Percentiles rank a stretch among this genome's conserved stretches.
phyloP scores from a whole-genome alignment of 371 early-diverging fungal genomes.

The Amoeboaphelidium protococcarum region DNA sequence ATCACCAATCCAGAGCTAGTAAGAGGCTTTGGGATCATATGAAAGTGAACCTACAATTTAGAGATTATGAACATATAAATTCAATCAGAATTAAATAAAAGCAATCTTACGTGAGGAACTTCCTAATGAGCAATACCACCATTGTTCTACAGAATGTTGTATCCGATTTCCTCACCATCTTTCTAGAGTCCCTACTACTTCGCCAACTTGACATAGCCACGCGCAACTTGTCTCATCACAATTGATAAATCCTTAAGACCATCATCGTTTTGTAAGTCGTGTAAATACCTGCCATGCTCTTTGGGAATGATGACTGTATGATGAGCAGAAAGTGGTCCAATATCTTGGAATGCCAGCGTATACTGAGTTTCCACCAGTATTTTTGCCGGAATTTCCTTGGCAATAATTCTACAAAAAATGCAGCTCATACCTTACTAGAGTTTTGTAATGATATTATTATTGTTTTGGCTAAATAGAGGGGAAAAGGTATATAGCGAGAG shows the following conservation, averaged over 20 bases:
- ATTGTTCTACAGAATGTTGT: conserved; percentile 62
- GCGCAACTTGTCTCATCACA: conserved; percentile 54
- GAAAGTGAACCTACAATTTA: conserved; percentile 1
- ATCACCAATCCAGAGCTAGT: no score
- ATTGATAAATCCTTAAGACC: conserved; percentile 53
- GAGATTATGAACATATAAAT: no score
- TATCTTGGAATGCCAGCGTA: conserved; percentile 21
- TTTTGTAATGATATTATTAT: no score
- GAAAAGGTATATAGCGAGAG: no score
- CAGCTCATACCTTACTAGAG: no score
- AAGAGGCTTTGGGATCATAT: conserved; percentile 2
- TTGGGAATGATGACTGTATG: conserved; percentile 28
- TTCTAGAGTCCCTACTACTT: conserved; percentile 56
- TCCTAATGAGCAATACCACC: conserved; percentile 19
- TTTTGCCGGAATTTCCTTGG: conserved; percentile 50
- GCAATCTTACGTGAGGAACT: no score
- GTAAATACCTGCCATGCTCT: conserved; percentile 71
- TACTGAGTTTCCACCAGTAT: conserved; percentile 53
- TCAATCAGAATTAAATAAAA: no score
- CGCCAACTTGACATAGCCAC: no score
- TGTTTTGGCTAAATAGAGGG: no score
- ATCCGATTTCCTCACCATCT: conserved; percentile 28
- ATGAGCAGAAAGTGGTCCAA: conserved; percentile 42
- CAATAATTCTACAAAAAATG: conserved; percentile 1
- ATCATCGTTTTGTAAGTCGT: no score